Conservation (phyloP, 2,329 filamentous ascomycete species). For the Phaeosphaeria sp. region DNA sequence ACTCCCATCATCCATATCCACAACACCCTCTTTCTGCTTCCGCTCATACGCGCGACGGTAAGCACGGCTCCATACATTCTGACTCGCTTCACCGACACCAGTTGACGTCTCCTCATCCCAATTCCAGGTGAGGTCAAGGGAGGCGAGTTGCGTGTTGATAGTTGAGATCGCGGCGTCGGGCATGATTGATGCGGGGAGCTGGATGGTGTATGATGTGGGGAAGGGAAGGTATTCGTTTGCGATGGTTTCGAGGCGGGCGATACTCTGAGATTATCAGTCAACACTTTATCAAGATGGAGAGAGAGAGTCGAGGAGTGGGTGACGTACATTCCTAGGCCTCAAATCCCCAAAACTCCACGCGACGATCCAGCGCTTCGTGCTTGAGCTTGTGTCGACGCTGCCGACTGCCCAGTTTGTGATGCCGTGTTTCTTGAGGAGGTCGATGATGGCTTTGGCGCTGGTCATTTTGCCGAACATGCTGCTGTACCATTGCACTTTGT, state of each 20-base stretch:
- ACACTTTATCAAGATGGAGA: background rate
- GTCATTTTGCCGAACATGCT: conserved; percentile 85
- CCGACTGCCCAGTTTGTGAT: conserved; percentile 84
- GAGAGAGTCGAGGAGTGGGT: background rate
- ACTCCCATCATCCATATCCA: conserved; percentile 33
- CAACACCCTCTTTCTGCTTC: conserved; percentile 24
- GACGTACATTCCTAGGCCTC: conserved; percentile 64
- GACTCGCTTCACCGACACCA: conserved; percentile 69
- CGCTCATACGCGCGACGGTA: conserved; percentile 68
- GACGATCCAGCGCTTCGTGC: conserved; percentile 84
- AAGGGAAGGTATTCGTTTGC: conserved; percentile 61
- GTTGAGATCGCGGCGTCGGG: conserved; percentile 37
- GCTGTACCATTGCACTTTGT: conserved; percentile 83
- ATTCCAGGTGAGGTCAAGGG: conserved; percentile 68
- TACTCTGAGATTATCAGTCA: conserved; percentile 14
- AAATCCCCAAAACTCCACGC: conserved; percentile 82
- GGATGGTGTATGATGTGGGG: conserved; percentile 59
- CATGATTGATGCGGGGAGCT: conserved; percentile 39
- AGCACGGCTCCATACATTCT: conserved; percentile 79
- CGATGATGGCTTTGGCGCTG: conserved; percentile 69
- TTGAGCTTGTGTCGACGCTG: conserved; percentile 75
- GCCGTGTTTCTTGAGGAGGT: conserved; percentile 60
- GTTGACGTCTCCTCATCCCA: conserved; percentile 64
- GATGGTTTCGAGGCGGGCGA: conserved; percentile 47
- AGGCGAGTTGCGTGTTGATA: conserved; percentile 58